phyloP scores from a whole-genome alignment of 176 grass and related monocot genomes.

The Bromus sterilis region DNA sequence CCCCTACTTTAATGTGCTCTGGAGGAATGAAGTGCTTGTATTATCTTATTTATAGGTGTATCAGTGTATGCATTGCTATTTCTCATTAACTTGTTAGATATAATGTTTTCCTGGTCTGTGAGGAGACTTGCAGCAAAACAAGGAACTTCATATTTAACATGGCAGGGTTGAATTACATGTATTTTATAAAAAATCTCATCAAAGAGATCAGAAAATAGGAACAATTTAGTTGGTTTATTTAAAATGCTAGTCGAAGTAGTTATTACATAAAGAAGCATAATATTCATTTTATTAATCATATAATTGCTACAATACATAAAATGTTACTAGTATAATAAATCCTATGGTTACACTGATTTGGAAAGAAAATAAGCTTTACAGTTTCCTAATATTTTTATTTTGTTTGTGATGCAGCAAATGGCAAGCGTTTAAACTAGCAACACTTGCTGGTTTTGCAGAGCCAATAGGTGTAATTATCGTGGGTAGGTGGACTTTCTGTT shows the following conservation, averaged over 20 bases:
- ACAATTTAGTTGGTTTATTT: not conserved
- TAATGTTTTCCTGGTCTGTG: not conserved
- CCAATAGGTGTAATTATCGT: constrained; percentile 80
- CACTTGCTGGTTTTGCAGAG: constrained; percentile 89
- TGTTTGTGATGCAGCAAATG: constrained; percentile 78
- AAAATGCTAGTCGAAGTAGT: not conserved
- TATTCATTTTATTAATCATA: not conserved
- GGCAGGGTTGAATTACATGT: not conserved
- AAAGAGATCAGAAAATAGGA: not conserved
- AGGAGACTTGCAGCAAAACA: not conserved
- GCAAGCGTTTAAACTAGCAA: constrained; percentile 96
- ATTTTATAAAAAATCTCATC: not conserved
- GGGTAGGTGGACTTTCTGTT: constrained; percentile 41
- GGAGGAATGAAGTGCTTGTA: not conserved
- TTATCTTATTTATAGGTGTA: not conserved
- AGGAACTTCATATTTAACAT: not conserved
- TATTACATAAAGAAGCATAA: not conserved
- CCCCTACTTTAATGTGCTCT: not conserved
- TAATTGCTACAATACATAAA: not conserved
- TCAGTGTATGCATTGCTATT: not conserved
- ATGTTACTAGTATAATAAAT: not conserved
- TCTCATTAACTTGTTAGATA: not conserved
- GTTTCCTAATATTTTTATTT: constrained; percentile 18
- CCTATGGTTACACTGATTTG: not conserved
- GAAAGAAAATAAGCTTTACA: not conserved